Conservation (phyloP, 768 basidiomycete genomes). For the Kwoniella dejecticola region DNA sequence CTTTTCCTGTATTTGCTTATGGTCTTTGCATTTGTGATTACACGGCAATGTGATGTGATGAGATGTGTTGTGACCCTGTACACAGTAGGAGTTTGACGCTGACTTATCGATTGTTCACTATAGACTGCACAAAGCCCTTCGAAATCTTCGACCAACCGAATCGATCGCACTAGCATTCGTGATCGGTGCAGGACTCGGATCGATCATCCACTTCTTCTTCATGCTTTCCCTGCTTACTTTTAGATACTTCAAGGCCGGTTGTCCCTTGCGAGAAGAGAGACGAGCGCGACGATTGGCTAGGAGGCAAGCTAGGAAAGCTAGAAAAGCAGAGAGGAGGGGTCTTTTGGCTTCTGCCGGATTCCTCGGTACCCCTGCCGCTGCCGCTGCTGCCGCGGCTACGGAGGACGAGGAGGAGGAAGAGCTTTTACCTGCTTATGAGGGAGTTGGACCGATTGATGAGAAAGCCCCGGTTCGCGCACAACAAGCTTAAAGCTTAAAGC, state of each 20-base stretch:
- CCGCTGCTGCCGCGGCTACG: no score
- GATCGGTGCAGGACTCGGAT: constrained; percentile 44
- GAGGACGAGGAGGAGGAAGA: constrained; percentile 27
- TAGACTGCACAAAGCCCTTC: constrained; percentile 37
- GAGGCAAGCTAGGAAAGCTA: constrained; percentile 14
- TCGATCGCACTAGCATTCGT: constrained; percentile 40
- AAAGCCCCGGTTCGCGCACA: no score
- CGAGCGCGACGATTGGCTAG: constrained; percentile 20
- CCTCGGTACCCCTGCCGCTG: no score
- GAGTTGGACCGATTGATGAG: constrained; percentile 7
- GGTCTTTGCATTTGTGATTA: background rate
- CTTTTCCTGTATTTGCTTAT: background rate
- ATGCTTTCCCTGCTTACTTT: constrained; percentile 37
- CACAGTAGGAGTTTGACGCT: no score
- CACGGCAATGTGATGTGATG: no score
- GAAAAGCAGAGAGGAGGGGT: background rate
- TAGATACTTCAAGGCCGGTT: constrained; percentile 23
- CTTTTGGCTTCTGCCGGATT: no score
- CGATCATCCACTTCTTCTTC: constrained; percentile 43
- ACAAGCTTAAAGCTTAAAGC: constrained; percentile 2
- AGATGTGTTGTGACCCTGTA: no score
- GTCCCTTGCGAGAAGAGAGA: constrained; percentile 8
- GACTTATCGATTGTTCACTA: background rate
- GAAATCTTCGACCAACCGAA: constrained; percentile 33
- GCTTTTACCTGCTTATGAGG: constrained; percentile 33